Evolutionary conservation across 179 eudicot species (phyloP), one percentile per base, ranked within the genome.

Genomic region (Vitellaria paradoxa): DNA sequence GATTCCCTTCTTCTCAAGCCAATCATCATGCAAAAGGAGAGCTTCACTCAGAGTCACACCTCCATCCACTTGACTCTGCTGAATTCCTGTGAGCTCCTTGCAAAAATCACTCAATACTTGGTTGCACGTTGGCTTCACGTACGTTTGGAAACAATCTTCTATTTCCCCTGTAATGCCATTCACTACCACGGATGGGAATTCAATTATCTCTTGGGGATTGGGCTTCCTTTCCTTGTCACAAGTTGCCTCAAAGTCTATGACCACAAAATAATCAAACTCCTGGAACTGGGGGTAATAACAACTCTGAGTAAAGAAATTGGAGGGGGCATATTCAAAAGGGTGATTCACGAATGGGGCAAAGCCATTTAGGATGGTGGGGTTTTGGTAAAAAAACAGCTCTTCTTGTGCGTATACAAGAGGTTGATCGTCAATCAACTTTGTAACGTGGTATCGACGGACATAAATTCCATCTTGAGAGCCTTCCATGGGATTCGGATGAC

Each of bases 191-290:
- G 97, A 87, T 40, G 97, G 97, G 55, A 92, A 92, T 85, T 92
- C 97, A 72, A 92, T 92, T 56, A 92, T 92, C 85, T 92, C 97
- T 71, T 92, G 97, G 5, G 97, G 97, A 77, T 86, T 84, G 67
- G 92, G 93, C 50, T 79, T 85, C 75, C 72, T 87, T 65, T 76
- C 89, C 82, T 84, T 92, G 77, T 92, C 97, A 77, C 97, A 92
- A 65, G 94, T 92, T 65, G 97, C 97, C 86, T 92, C 94, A 76
- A 92, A 92, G 76, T 90, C 97, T 69, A 92, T 92, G 61, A 92
- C 97, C 78, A 92, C 93, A 82, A 92, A 90, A 74, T 89, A 89
- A 26, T 90, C 86, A 30, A 92, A 92, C 56, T 92, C 93, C 77
- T 92, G 97, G 71, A 81, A 72, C 64, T 71, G 74, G 70, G 73